Evolutionary conservation across 2,329 filamentous ascomycete species (phyloP).

Genomic region (Alternaria novae-zelandiae): DNA sequence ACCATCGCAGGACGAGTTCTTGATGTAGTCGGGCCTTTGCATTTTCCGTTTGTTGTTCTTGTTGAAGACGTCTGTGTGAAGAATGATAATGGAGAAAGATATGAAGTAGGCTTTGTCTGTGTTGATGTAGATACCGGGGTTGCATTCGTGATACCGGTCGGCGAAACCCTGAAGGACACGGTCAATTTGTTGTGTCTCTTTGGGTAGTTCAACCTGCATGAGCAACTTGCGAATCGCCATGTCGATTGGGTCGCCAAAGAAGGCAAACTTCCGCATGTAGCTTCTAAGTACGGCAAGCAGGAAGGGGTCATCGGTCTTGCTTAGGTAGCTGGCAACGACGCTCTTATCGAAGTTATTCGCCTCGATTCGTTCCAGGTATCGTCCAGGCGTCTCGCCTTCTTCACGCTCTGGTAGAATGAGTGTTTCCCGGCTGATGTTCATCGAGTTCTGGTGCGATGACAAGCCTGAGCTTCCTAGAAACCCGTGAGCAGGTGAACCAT

Average conservation of each 20-base stretch:
- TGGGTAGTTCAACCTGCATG: conserved; percentile 95
- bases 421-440: conserved; percentile 76
- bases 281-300: conserved; percentile 83
- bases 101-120: conserved; percentile 98
- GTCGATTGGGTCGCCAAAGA: conserved; percentile 96
- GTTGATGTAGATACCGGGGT: conserved; percentile 89
- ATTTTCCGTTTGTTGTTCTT: conserved; percentile 99
- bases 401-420: conserved; percentile 75
- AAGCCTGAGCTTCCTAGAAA: conserved; percentile 73
- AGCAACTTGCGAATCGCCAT: conserved; percentile 95
- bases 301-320: conserved; percentile 86
- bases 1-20: conserved; percentile 89
- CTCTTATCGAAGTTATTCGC: conserved; percentile 78
- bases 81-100: conserved; percentile 92
- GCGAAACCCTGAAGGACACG: conserved; percentile 92
- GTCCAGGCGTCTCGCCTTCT: conserved; percentile 88
- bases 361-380: conserved; percentile 85
- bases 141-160: conserved; percentile 97
- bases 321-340: conserved; percentile 82
- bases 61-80: conserved; percentile 99
- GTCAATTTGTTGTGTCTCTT: conserved; percentile 98
- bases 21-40: conserved; percentile 94
- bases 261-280: conserved; percentile 93
- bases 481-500: conserved; percentile 65
- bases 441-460: conserved; percentile 81